Evolutionary conservation across 2,329 filamentous ascomycete species (phyloP).

Genomic region (Ophiocordyceps australis): DNA sequence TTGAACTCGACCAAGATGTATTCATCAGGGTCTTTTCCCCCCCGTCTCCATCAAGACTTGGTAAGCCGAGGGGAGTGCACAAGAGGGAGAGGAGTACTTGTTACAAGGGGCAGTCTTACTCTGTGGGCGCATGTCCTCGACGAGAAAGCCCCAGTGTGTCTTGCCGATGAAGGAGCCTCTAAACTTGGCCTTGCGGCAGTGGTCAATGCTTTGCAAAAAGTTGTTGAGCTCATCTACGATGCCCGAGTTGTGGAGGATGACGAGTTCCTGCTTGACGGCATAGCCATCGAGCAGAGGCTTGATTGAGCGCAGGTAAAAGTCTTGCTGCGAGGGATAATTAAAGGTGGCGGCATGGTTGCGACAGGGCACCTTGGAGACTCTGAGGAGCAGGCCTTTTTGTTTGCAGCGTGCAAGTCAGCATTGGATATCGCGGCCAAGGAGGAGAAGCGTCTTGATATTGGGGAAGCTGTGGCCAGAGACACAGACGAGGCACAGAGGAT

Average conservation of each 20-base stretch:
- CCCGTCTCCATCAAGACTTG: not conserved
- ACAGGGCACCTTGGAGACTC: slow-evolving; percentile 18
- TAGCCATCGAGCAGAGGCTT: slow-evolving; percentile 14
- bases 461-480: slow-evolving; percentile 1
- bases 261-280: slow-evolving; percentile 18
- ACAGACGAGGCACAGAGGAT: slow-evolving; percentile 5
- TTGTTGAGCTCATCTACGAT: slow-evolving; percentile 29
- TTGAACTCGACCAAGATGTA: slow-evolving; percentile 51
- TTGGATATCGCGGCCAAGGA: too few relatives aligned
- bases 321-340: slow-evolving; percentile 18
- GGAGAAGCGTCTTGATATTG: too few relatives aligned
- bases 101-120: slow-evolving; percentile 7
- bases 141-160: slow-evolving; percentile 46
- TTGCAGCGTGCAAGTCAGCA: too few relatives aligned
- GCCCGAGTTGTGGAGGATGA: slow-evolving; percentile 15
- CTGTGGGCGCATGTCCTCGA: slow-evolving; percentile 48
- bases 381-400: slow-evolving; percentile 18
- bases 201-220: slow-evolving; percentile 29
- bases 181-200: slow-evolving; percentile 23
- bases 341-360: slow-evolving; percentile 12
- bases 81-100: slow-evolving; percentile 1
- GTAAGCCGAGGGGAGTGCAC: too few relatives aligned
- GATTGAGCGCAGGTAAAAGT: slow-evolving; percentile 15
- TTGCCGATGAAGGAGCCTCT: slow-evolving; percentile 29
- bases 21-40: slow-evolving; percentile 9